Conservation (phyloP, 306 rosid genomes). For the Lagenaria siceraria region DNA sequence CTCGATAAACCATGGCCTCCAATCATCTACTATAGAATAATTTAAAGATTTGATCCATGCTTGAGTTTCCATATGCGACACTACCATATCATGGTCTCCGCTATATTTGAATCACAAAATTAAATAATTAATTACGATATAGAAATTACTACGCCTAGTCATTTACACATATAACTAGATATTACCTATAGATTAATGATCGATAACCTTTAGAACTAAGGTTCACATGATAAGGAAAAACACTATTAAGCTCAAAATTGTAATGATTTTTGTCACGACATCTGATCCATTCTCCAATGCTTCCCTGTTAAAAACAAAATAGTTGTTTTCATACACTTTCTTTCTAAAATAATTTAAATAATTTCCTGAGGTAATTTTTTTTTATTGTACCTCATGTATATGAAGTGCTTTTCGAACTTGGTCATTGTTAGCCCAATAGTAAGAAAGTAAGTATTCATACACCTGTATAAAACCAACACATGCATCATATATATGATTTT, state of each 20-base stretch:
- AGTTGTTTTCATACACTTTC: no score
- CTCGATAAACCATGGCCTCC: constrained; percentile 52
- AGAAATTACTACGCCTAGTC: no score
- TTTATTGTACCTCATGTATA: not conserved
- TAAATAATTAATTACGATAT: no score
- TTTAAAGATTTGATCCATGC: constrained; percentile 61
- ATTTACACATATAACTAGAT: no score
- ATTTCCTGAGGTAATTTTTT: not conserved
- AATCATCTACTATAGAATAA: constrained; percentile 25
- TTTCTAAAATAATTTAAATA: no score
- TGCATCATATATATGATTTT: no score
- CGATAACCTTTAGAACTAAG: not conserved
- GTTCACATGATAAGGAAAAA: not conserved
- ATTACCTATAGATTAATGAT: no score
- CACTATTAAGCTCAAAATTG: not conserved
- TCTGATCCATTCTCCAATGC: not conserved
- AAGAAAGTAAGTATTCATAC: no score
- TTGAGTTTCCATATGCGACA: constrained; percentile 38
- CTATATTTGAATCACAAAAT: constrained; percentile 14
- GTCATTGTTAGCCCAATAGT: constrained; percentile 22
- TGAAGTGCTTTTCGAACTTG: not conserved
- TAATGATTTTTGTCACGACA: not conserved
- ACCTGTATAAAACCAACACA: no score
- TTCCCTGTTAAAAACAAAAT: not conserved
- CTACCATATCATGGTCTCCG: constrained; percentile 41